A percentile compares a stretch with the other conserved stretches of the same genome.
These are phyloP conservation scores for Tephrocybe rancida DNA, from an alignment of 768 basidiomycete species.

Conservation along the genomic window DNA sequence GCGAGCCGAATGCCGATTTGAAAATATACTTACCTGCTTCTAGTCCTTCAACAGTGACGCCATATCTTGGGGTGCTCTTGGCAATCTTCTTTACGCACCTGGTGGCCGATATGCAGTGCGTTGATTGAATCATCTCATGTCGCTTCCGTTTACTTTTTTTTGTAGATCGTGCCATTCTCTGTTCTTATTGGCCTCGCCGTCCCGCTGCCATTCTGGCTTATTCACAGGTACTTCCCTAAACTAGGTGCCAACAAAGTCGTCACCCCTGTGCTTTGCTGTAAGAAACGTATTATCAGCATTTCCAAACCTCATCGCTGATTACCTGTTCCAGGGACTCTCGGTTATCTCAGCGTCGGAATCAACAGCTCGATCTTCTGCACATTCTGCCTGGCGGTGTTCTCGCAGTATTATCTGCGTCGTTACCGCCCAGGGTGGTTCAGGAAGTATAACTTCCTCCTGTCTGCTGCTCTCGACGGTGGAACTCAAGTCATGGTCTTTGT, in stretches of 20 bases:
- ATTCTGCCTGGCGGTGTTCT: constrained; percentile 46
- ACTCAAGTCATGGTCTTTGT: constrained; percentile 47
- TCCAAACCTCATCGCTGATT: neutral
- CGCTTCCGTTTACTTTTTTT: constrained; percentile 12
- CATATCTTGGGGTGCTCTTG: constrained; percentile 61
- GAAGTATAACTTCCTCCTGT: constrained; percentile 53
- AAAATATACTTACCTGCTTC: neutral
- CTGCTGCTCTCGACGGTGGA: constrained; percentile 54
- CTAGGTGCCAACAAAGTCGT: constrained; percentile 48
- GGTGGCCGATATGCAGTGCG: constrained; percentile 47
- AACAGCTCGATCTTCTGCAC: constrained; percentile 55
- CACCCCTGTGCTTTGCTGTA: constrained; percentile 50
- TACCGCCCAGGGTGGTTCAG: constrained; percentile 48
- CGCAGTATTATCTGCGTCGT: constrained; percentile 46
- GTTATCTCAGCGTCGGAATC: constrained; percentile 57
- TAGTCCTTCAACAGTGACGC: constrained; percentile 48
- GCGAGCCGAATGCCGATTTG: neutral
- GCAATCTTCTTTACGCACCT: constrained; percentile 46
- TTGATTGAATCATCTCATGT: constrained; percentile 10
- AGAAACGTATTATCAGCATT: neutral
- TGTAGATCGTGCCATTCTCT: constrained; percentile 45
- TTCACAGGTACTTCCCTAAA: constrained; percentile 50
- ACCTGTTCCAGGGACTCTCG: constrained; percentile 36
- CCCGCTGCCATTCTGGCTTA: constrained; percentile 58
- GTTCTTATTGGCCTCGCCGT: constrained; percentile 52